Conservation (phyloP, 306 rosid species). For the Medicago arabica region DNA sequence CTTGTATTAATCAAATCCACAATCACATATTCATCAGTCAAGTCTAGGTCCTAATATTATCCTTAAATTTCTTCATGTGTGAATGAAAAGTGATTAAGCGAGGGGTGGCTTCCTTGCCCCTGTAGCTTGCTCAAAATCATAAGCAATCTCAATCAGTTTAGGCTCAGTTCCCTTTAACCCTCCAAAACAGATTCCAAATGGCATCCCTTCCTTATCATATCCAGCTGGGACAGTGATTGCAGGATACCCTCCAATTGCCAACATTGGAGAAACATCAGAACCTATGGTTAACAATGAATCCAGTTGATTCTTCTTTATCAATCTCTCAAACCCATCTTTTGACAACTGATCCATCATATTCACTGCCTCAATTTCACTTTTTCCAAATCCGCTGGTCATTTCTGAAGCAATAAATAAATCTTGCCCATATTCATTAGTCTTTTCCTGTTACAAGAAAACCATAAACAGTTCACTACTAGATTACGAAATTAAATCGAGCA, state of each 20-base stretch:
- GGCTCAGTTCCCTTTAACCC: slow-evolving; percentile 56
- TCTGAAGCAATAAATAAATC: slow-evolving; percentile 43
- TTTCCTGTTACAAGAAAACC: too few relatives aligned
- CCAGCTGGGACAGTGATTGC: slow-evolving; percentile 58
- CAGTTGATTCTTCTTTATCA: slow-evolving; percentile 50
- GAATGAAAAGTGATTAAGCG: not conserved
- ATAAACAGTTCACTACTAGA: too few relatives aligned
- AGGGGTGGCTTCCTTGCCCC: slow-evolving; percentile 49
- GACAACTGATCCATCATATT: slow-evolving; percentile 43
- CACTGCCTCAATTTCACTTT: slow-evolving; percentile 43
- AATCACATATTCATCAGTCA: not conserved
- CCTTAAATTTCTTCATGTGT: slow-evolving; percentile 3
- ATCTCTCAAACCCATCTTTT: slow-evolving; percentile 54
- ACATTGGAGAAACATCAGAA: slow-evolving; percentile 4
- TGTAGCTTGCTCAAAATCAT: slow-evolving; percentile 65
- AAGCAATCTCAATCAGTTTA: slow-evolving; percentile 55
- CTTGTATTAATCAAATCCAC: not conserved
- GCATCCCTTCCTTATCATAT: too few relatives aligned
- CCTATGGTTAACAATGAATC: slow-evolving; percentile 59
- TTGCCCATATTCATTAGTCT: too few relatives aligned
- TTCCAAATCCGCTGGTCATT: slow-evolving; percentile 54
- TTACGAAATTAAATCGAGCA: too few relatives aligned
- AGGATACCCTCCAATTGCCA: slow-evolving; percentile 63
- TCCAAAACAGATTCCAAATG: slow-evolving; percentile 42
- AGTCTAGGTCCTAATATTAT: not conserved